These are phyloP conservation scores for Fusarium nurragi DNA, from an alignment of 2,329 filamentous ascomycete species.

Conservation along the genomic window DNA sequence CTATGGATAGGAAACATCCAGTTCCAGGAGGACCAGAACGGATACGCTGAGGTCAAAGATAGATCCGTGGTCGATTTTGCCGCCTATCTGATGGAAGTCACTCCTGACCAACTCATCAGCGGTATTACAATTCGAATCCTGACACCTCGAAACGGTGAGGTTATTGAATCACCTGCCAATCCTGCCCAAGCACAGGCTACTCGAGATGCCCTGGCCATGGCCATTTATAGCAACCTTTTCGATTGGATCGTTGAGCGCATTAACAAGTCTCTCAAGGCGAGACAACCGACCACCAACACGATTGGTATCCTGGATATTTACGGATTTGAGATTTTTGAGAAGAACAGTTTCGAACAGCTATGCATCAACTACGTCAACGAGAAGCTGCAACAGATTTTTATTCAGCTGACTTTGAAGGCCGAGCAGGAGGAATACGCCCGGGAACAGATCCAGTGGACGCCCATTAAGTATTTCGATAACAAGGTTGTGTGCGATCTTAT, in stretches of 20 bases:
- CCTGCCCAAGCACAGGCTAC: constrained; percentile 85
- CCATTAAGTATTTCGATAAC: constrained; percentile 99
- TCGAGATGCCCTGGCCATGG: constrained; percentile 90
- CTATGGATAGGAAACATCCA: constrained; percentile 95
- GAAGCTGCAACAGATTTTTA: constrained; percentile 99
- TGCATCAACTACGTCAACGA: constrained; percentile 99
- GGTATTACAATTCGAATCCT: constrained; percentile 91
- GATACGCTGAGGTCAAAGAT: constrained; percentile 87
- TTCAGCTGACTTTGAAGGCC: constrained; percentile 93
- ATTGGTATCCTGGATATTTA: constrained; percentile 99
- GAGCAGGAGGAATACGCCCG: constrained; percentile 97
- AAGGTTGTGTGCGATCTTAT: constrained; percentile 98
- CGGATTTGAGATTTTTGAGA: constrained; percentile 98
- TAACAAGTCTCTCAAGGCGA: constrained; percentile 85
- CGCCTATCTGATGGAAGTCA: constrained; percentile 91
- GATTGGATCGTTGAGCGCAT: constrained; percentile 97
- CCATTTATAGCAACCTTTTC: constrained; percentile 97
- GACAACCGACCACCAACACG: constrained; percentile 78
- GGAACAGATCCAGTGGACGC: constrained; percentile 98
- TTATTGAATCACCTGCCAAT: constrained; percentile 83
- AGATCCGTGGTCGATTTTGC: constrained; percentile 94
- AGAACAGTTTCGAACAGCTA: constrained; percentile 98
- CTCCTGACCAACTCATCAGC: constrained; percentile 80
- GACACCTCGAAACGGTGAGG: constrained; percentile 71
- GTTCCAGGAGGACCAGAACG: constrained; percentile 87